Percentiles rank a stretch among this genome's conserved stretches.
phyloP scores from a whole-genome alignment of 768 basidiomycete species.

The Tephrocybe sp. region DNA sequence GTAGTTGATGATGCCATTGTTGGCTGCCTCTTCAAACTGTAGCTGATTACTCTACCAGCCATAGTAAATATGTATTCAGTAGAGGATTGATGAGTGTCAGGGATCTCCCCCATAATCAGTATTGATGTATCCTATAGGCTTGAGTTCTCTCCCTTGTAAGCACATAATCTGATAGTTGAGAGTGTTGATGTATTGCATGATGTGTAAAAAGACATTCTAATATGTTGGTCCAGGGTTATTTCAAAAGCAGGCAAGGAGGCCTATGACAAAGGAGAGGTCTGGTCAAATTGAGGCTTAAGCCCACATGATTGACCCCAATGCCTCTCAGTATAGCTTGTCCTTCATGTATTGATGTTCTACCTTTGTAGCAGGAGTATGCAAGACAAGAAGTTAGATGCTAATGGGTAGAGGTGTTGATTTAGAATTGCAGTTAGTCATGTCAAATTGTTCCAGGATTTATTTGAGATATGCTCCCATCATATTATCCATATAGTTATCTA shows the following conservation, averaged over 20 bases:
- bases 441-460: too few species aligned
- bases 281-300: background rate
- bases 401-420: background rate
- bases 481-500: too few species aligned
- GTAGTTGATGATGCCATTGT: too few species aligned
- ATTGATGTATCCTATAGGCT: too few species aligned
- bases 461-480: too few species aligned
- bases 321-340: too few species aligned
- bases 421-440: background rate
- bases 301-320: background rate
- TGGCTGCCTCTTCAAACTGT: too few species aligned
- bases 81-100: slow-evolving; percentile 22
- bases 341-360: background rate
- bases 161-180: too few species aligned
- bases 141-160: too few species aligned
- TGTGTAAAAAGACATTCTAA: background rate
- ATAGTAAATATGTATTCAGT: too few species aligned
- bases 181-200: background rate
- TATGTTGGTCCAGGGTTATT: background rate
- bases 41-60: too few species aligned
- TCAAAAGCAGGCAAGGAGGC: background rate
- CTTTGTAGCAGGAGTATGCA: background rate
- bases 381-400: background rate
- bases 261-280: background rate
- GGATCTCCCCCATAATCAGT: too few species aligned